A percentile compares a stretch with the other conserved stretches of the same genome.
Evolutionary conservation across 352 stramenopile genomes (phyloP).

Genomic region (Phytophthora brassicae): DNA sequence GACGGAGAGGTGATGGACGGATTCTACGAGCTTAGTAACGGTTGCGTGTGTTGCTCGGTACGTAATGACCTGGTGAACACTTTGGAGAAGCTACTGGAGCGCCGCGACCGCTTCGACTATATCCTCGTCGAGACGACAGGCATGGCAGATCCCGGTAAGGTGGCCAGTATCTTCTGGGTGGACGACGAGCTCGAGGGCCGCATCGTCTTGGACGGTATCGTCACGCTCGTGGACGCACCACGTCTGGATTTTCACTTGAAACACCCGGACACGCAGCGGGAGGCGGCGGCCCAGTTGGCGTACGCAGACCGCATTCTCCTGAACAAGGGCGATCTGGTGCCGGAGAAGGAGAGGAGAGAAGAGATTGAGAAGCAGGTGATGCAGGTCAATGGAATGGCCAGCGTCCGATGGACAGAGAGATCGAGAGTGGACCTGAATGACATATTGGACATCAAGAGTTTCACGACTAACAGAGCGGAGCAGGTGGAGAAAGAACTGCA

Average conservation of each 20-base stretch:
- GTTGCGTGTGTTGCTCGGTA: slow-evolving; percentile 98
- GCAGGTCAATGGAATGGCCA: slow-evolving; percentile 71
- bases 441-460: slow-evolving; percentile 81
- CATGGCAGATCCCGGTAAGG: slow-evolving; percentile 93
- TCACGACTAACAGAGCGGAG: slow-evolving; percentile 63
- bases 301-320: slow-evolving; percentile 98
- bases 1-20: slow-evolving; percentile 73
- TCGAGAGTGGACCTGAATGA: slow-evolving; percentile 60
- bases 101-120: slow-evolving; percentile 85
- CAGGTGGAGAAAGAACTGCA: slow-evolving; percentile 57
- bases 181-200: slow-evolving; percentile 90
- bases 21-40: slow-evolving; percentile 97
- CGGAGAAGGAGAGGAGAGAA: slow-evolving; percentile 35
- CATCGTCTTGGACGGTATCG: slow-evolving; percentile 94
- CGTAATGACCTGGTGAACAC: slow-evolving; percentile 89
- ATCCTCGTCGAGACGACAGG: slow-evolving; percentile 95
- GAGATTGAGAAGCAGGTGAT: slow-evolving; percentile 46
- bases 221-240: slow-evolving; percentile 97
- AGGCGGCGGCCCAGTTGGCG: slow-evolving; percentile 96
- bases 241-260: slow-evolving; percentile 84
- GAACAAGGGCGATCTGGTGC: slow-evolving; percentile 98
- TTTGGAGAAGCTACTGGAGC: slow-evolving; percentile 81
- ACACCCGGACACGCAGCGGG: slow-evolving; percentile 52
- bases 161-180: slow-evolving; percentile 96
- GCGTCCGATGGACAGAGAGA: slow-evolving; percentile 60